Conservation (phyloP, 768 basidiomycete genomes). For the Suillus plorans region DNA sequence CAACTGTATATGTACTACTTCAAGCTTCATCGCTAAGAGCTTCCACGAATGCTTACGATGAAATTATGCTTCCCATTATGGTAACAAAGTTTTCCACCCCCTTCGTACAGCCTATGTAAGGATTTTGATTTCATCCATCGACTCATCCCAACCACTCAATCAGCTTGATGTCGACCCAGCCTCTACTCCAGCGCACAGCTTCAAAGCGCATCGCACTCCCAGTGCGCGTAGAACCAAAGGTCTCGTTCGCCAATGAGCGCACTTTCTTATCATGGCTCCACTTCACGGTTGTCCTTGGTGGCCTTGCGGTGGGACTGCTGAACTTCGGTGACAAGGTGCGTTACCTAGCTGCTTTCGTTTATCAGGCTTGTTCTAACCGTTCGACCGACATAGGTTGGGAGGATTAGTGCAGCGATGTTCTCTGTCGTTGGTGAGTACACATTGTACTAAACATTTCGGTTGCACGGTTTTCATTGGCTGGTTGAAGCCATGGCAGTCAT, state of each 20-base stretch:
- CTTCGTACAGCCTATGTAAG: not conserved
- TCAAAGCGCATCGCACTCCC: constrained; percentile 95
- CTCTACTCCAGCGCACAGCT: constrained; percentile 92
- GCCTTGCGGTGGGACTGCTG: constrained; percentile 90
- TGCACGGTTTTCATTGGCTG: constrained; percentile 13
- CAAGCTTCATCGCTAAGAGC: not conserved
- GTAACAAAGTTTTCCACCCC: constrained; percentile 2
- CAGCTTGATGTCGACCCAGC: constrained; percentile 88
- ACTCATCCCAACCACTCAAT: not conserved
- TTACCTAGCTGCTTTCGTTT: not conserved
- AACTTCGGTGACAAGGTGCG: constrained; percentile 96
- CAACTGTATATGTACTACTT: not conserved
- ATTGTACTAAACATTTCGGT: not conserved
- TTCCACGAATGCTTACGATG: not conserved
- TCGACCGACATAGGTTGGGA: constrained; percentile 64
- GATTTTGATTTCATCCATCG: not conserved
- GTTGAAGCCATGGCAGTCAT: constrained; percentile 89
- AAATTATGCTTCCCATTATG: not conserved
- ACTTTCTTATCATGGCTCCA: constrained; percentile 99
- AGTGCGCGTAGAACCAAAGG: constrained; percentile 91
- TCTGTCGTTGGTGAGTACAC: constrained; percentile 80
- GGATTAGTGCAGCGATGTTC: constrained; percentile 96
- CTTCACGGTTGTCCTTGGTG: constrained; percentile 96
- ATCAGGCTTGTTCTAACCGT: constrained; percentile 1
- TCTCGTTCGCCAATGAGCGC: constrained; percentile 92